Conservation (phyloP, 495 filamentous ascomycete species). For the Bacidia rubella region DNA sequence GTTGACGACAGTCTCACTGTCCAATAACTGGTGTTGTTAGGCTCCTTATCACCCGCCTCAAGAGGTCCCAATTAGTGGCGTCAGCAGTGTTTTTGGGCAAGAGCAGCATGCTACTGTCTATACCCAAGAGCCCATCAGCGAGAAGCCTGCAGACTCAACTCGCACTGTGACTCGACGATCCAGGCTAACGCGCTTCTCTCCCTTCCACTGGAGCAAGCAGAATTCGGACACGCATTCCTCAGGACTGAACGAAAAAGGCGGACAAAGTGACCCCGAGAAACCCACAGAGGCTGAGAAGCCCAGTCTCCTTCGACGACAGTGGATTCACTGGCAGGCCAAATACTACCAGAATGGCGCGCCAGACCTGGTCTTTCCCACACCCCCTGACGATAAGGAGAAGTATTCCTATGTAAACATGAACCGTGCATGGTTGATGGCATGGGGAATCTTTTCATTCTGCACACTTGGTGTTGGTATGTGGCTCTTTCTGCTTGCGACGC, state of each 20-base stretch:
- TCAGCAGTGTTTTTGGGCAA: background rate
- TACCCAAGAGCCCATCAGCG: background rate
- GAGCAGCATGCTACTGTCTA: background rate
- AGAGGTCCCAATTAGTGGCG: background rate
- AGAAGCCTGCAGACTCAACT: background rate
- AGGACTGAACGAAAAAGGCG: background rate
- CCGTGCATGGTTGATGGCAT: slow-evolving; percentile 14
- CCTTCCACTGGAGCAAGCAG: background rate
- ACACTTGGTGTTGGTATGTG: slow-evolving; percentile 19
- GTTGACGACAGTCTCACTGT: background rate
- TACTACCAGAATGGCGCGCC: background rate
- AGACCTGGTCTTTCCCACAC: slow-evolving; percentile 13
- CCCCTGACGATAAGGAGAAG: slow-evolving; percentile 21
- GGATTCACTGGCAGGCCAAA: background rate
- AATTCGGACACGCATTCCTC: no score
- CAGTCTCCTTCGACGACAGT: background rate
- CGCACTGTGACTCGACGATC: background rate
- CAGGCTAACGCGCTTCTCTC: background rate
- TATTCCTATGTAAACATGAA: slow-evolving; percentile 18
- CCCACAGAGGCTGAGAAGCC: background rate
- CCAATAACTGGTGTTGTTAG: background rate
- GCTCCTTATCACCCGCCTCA: background rate
- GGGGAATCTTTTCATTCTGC: slow-evolving; percentile 17
- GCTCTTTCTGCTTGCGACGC: slow-evolving; percentile 13
- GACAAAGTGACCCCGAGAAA: background rate